These are phyloP conservation scores for Xylaria palmicola DNA, from an alignment of 495 filamentous ascomycete genomes.

Conservation along the genomic window DNA sequence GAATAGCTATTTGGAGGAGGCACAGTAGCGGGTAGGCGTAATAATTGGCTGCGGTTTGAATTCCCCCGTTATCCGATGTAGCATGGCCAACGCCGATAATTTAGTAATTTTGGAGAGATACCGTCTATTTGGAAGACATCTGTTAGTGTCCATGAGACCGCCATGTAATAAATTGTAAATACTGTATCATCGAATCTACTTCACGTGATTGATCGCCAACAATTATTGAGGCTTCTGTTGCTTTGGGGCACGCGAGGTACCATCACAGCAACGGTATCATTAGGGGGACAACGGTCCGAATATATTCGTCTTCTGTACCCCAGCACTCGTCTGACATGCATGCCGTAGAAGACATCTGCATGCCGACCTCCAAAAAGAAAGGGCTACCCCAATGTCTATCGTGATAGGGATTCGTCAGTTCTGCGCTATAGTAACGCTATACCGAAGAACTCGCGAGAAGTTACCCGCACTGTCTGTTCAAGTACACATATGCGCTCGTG, in stretches of 20 bases:
- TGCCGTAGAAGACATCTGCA: background rate
- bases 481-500: background rate
- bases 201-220: background rate
- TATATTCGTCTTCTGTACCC: background rate
- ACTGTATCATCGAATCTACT: background rate
- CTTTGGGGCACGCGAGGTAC: background rate
- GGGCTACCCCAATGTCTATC: too few species aligned
- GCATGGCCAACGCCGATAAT: background rate
- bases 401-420: too few species aligned
- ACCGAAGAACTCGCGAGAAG: too few species aligned
- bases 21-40: background rate
- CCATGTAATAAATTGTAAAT: too few species aligned
- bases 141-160: background rate
- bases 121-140: background rate
- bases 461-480: background rate
- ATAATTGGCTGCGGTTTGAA: background rate
- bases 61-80: background rate
- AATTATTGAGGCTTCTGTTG: background rate
- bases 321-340: background rate
- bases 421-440: too few species aligned
- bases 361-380: too few species aligned
- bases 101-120: background rate
- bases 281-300: background rate
- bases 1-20: too few species aligned
- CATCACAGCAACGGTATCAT: background rate